Conservation (phyloP, 371 early-diverging fungal genomes). For the Rhizopus delemar region DNA sequence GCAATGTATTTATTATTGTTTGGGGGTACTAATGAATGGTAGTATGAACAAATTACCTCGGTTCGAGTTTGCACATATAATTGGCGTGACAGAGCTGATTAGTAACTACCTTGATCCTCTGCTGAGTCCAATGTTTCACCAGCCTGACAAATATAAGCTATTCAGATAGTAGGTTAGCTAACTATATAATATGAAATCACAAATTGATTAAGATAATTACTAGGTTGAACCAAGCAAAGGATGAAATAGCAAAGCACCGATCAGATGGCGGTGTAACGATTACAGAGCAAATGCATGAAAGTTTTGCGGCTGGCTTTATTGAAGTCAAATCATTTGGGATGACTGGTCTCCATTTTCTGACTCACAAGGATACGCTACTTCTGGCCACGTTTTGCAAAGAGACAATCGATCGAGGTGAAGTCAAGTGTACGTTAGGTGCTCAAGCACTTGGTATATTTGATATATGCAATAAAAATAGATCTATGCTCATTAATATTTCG, state of each 20-base stretch:
- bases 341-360: conserved; percentile 4
- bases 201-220: conserved; percentile 2
- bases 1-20: no score
- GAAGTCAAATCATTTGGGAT: conserved; percentile 18
- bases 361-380: conserved; percentile 22
- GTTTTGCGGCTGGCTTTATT: conserved; percentile 20
- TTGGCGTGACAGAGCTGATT: conserved; percentile 3
- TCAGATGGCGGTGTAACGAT: conserved; percentile 16
- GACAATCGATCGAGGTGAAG: conserved; percentile 18
- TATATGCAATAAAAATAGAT: background rate
- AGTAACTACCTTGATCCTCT: conserved; percentile 5
- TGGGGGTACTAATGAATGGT: no score
- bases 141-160: background rate
- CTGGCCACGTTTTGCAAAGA: conserved; percentile 20
- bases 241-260: background rate
- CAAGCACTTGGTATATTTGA: conserved; percentile 26
- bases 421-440: conserved; percentile 18
- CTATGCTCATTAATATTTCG: conserved; percentile 1
- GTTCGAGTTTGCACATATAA: background rate
- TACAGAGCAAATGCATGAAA: conserved; percentile 1
- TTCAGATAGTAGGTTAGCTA: background rate
- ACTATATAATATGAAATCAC: background rate
- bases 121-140: background rate
- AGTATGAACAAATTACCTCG: no score
- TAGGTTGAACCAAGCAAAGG: conserved; percentile 7